Evolutionary conservation across 306 rosid genomes (phyloP).

Genomic region (Cicer judaicum): DNA sequence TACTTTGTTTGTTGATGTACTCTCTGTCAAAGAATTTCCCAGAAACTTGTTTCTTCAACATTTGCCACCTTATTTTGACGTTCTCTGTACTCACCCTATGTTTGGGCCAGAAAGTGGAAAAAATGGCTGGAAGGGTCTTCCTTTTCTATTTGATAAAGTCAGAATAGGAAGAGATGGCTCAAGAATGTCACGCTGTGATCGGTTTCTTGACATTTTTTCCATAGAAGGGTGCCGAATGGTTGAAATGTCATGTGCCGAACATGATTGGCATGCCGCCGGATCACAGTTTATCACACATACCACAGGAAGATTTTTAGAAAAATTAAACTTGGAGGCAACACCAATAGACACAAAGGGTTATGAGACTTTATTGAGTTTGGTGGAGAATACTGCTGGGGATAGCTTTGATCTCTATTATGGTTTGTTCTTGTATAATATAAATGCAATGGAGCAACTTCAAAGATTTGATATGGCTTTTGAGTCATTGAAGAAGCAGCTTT

Average conservation of each 20-base stretch:
- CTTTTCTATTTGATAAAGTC: slow-evolving; percentile 80
- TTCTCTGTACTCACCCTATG: slow-evolving; percentile 96
- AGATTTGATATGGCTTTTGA: slow-evolving; percentile 68
- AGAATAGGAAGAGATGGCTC: slow-evolving; percentile 62
- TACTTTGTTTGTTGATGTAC: slow-evolving; percentile 91
- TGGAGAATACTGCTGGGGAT: slow-evolving; percentile 83
- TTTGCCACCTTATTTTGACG: slow-evolving; percentile 68
- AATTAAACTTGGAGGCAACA: slow-evolving; percentile 63
- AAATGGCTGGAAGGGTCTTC: slow-evolving; percentile 77
- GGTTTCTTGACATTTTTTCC: slow-evolving; percentile 74
- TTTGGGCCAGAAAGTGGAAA: slow-evolving; percentile 96
- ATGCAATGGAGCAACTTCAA: slow-evolving; percentile 83
- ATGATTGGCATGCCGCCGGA: slow-evolving; percentile 87
- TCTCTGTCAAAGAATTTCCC: slow-evolving; percentile 91
- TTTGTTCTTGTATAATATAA: slow-evolving; percentile 80
- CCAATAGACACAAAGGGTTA: slow-evolving; percentile 87
- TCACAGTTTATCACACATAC: slow-evolving; percentile 93
- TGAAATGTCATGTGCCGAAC: slow-evolving; percentile 92
- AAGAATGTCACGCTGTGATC: slow-evolving; percentile 66
- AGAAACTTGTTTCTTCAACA: slow-evolving; percentile 72
- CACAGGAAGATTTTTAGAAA: slow-evolving; percentile 80
- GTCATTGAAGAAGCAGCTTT: slow-evolving; percentile 78
- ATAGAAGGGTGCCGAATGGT: slow-evolving; percentile 90
- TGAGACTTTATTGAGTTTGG: slow-evolving; percentile 78
- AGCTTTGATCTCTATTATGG: slow-evolving; percentile 94